Evolutionary conservation across 108 stramenopile genomes (phyloP).

Genomic region (Skeletonema grethae): DNA sequence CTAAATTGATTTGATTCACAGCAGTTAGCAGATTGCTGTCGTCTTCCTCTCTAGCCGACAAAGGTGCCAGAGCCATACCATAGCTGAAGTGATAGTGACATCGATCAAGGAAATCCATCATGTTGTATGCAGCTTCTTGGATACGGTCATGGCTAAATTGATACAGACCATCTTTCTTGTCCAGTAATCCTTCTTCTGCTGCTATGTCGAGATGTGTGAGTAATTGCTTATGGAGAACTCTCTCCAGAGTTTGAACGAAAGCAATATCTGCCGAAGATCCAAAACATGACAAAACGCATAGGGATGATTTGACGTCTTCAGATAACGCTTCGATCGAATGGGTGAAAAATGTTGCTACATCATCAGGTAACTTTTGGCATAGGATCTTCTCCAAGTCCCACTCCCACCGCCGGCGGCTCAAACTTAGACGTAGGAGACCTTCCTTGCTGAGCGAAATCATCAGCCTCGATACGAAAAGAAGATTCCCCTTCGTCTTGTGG

Average conservation of each 20-base stretch:
- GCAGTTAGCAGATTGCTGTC: too few relatives aligned
- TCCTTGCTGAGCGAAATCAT: constrained; percentile 12
- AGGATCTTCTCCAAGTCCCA: constrained; percentile 21
- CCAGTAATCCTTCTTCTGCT: too few relatives aligned
- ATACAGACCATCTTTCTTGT: too few relatives aligned
- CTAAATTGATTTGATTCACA: too few relatives aligned
- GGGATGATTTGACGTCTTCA: not conserved
- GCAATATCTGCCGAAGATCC: not conserved
- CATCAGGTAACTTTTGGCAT: constrained; percentile 9
- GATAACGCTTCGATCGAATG: not conserved
- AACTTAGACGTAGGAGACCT: constrained; percentile 9
- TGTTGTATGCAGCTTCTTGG: too few relatives aligned
- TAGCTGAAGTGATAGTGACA: too few relatives aligned
- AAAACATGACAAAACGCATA: not conserved
- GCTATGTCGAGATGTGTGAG: too few relatives aligned
- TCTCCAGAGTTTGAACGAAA: not conserved
- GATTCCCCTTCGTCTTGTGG: constrained; percentile 27
- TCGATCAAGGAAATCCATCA: too few relatives aligned
- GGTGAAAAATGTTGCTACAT: constrained; percentile 3
- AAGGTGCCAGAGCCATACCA: too few relatives aligned
- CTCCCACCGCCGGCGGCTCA: not conserved
- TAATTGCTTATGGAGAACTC: too few relatives aligned
- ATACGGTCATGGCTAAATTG: too few relatives aligned
- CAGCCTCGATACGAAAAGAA: constrained; percentile 6
- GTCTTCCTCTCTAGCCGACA: too few relatives aligned